These are phyloP conservation scores for Emmonsiellopsis sp. DNA, from an alignment of 2,329 filamentous ascomycete species.

Conservation along the genomic window DNA sequence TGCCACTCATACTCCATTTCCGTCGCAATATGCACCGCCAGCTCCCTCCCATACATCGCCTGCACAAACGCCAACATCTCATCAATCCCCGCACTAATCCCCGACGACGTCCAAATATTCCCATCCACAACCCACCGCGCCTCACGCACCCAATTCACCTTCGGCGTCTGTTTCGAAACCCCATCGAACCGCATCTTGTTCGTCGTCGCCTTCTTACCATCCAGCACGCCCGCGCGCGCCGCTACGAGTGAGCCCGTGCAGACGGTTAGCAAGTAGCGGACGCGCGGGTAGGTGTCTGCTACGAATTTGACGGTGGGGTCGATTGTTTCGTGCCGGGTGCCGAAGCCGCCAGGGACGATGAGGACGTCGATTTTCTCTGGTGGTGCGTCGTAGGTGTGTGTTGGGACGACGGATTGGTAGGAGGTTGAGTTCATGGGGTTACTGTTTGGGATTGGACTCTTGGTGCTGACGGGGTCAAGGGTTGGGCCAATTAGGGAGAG, in stretches of 20 bases:
- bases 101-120: constrained; percentile 58
- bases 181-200: constrained; percentile 53
- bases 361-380: constrained; percentile 50
- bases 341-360: constrained; percentile 56
- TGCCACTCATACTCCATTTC: constrained; percentile 52
- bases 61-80: constrained; percentile 49
- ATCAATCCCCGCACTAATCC: constrained; percentile 56
- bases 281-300: constrained; percentile 33
- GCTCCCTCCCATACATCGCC: constrained; percentile 44
- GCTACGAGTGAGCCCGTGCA: constrained; percentile 57
- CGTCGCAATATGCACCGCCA: constrained; percentile 41
- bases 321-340: constrained; percentile 28
- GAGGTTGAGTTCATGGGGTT: constrained; percentile 17
- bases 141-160: constrained; percentile 51
- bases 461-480: constrained; percentile 25
- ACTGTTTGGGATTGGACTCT: constrained; percentile 9
- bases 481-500: constrained; percentile 24
- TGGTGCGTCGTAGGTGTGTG: constrained; percentile 47
- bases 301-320: constrained; percentile 40
- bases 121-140: constrained; percentile 59
- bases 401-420: constrained; percentile 36
- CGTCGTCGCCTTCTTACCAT: constrained; percentile 54
- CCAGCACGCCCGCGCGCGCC: constrained; percentile 51
- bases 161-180: constrained; percentile 40
- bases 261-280: constrained; percentile 53